Evolutionary conservation across 1,284 basidiomycete species (phyloP).

Genomic region (Puccinia triticina): DNA sequence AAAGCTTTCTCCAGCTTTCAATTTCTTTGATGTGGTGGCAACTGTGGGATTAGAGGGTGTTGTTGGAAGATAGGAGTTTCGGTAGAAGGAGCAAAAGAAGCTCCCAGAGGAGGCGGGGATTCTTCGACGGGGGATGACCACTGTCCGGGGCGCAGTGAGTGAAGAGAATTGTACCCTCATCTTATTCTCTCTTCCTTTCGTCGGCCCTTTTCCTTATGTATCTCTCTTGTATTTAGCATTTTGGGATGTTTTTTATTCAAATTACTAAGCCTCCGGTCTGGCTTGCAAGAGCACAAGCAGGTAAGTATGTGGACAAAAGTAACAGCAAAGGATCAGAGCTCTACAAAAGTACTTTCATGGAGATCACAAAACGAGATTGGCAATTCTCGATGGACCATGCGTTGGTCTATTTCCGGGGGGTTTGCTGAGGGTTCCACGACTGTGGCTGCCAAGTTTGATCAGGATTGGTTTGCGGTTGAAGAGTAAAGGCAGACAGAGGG

Average conservation of each 20-base stretch:
- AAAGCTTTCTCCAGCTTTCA: constrained; percentile 47
- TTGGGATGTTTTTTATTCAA: no score
- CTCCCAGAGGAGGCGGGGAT: constrained; percentile 18
- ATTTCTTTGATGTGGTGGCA: constrained; percentile 22
- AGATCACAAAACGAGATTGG: no score
- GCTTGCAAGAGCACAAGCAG: no score
- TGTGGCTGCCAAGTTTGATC: constrained; percentile 34
- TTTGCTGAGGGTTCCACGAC: constrained; percentile 28
- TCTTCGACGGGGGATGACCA: constrained; percentile 23
- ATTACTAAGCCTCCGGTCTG: no score
- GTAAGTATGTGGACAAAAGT: no score
- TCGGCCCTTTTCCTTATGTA: no score
- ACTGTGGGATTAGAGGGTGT: constrained; percentile 6
- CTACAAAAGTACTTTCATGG: no score
- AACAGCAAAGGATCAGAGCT: no score
- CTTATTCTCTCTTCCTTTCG: no score
- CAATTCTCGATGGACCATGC: no score
- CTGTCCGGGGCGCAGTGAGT: constrained; percentile 41
- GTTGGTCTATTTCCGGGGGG: background rate
- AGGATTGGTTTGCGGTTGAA: constrained; percentile 29
- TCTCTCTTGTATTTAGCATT: no score
- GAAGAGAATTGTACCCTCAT: no score
- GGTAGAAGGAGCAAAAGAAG: constrained; percentile 1
- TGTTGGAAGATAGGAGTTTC: background rate
- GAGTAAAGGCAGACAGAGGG: constrained; percentile 18